Base-by-base conservation (phyloP, 2,329 filamentous ascomycete genomes). In the Alternaria brassicae region DNA sequence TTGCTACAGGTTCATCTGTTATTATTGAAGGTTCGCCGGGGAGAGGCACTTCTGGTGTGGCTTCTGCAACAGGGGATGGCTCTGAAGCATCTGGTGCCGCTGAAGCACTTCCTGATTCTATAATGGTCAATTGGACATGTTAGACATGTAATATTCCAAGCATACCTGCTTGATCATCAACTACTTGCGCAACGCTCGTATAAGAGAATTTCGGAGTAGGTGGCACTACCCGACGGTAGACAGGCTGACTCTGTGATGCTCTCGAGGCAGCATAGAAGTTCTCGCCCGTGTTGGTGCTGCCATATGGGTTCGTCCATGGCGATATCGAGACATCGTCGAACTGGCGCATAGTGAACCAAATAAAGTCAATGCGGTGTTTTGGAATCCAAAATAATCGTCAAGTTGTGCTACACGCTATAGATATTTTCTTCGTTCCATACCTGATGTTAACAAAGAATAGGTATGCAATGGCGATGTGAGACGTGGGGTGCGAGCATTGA, bases 401-500 rank as follows among this genome's bases (percentile, higher is more conserved):
- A 68, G 57, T 63, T 62, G 69, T 74, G 66, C 66, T 74, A 76
- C 70, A 66, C 65, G 69, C 66, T 73, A 71, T 70, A 66, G 68
- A 68, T 47, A 60, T 66, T 60, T 66, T 61, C 61, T 63, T 62
- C 53, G 62, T 64, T 69, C 71, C 74, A 77, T 77, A 67, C 64
- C 65, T 61, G 71, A 62, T 65, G 70, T 69, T 59, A 70, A 67
- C 59, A 66, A 65, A 65, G 49, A 62, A 56, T 21, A 69, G 66
- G 64, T 58, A 65, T 58, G 67, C 70, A 75, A 72, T 74, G 61
- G 73, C 68, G 62, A 73, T 69, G 73, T 74, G 63, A 65, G 70
- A 77, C 71, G 74, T 77, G 74, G 72, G 70, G 69, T 69, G 65
- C 62, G 65, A 61, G 62, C 66, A 70, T 68, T 64, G 63, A 69